Evolutionary conservation across 371 early-diverging fungal species (phyloP), one percentile per base, ranked within the genome.

Genomic region (Lichtheimia ramosa): DNA sequence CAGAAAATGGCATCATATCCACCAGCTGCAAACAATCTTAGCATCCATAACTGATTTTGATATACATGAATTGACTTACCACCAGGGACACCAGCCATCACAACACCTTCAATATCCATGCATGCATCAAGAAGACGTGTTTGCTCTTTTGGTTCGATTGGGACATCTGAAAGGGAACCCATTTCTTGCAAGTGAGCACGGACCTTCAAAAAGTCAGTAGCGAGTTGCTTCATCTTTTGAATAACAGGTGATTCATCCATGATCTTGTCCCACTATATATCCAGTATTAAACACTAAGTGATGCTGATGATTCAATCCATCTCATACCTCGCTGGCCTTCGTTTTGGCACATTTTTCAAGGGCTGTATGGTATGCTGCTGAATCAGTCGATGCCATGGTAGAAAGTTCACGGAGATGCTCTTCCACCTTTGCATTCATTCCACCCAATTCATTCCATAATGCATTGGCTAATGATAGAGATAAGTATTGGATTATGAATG

Each of bases 1-100:
- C 94, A 93, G 66, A 91, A 96, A 54, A 98, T 94, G 23, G 98
- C 98, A 75, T 98, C 98, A 64, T 85, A 95, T 5, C 98, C 98
- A 41, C 98, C 98, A 48, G 98, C 98, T 91, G 68, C 2, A 42
- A 27, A 20, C n/a, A 20, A n/a, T 54, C 14, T 18, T 34, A 34
- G 10, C 10, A 34, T 34, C 34, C 2, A 34, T 34, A 5, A 34
- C 6, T 34, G 5, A 28, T 5, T 10, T 2, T 0, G 10, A 5
- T 34, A 34, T 4, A 10, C 10, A 34, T 34, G 34, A n/a, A 34
- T 6, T 2, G 6, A 52, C 67, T 71, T 79, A 90, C 90, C 93
- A 54, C 97, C 97, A 6, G 97, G 98, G 6, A 97, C 97, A 42
- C 95, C 97, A 3, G 93, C 91, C 87, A 93, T 88, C 20, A 92